phyloP scores from a whole-genome alignment of 1,284 basidiomycete genomes.

The Naganishia sp. region DNA sequence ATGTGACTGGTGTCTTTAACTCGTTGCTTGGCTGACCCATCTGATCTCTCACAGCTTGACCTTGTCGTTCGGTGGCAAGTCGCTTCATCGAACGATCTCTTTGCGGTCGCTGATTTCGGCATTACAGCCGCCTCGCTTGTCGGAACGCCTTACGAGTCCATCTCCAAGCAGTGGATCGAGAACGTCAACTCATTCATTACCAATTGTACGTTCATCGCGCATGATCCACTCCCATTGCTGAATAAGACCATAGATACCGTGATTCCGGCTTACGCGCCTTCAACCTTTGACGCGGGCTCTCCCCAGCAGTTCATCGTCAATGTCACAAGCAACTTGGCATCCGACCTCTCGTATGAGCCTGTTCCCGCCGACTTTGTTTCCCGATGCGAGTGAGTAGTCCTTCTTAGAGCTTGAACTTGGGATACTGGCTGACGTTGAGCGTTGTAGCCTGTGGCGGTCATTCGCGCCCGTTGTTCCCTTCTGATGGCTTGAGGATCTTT shows the following conservation, averaged over 20 bases:
- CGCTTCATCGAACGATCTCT: neutral
- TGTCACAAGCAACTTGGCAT: neutral
- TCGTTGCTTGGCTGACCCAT: neutral
- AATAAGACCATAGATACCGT: neutral
- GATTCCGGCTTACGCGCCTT: neutral
- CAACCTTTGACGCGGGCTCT: constrained; percentile 1
- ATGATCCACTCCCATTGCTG: neutral
- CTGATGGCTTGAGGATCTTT: neutral
- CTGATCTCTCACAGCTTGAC: neutral
- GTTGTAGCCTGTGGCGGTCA: neutral
- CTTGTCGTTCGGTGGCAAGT: neutral
- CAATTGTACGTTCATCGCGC: neutral
- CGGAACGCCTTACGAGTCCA: constrained; percentile 13
- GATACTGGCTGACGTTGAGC: neutral
- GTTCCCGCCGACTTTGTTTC: constrained; percentile 18
- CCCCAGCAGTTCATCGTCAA: constrained; percentile 18
- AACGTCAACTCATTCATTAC: constrained; percentile 26
- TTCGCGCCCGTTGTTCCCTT: neutral
- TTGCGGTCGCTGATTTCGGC: neutral
- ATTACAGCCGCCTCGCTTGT: neutral
- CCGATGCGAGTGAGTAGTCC: constrained; percentile 23
- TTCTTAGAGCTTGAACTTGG: neutral
- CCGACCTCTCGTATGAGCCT: constrained; percentile 14
- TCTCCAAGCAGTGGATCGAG: constrained; percentile 16
- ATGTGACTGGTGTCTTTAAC: neutral